Base-by-base conservation (phyloP, 148 eudicot genomes). In the Nepenthes mirabilis region DNA sequence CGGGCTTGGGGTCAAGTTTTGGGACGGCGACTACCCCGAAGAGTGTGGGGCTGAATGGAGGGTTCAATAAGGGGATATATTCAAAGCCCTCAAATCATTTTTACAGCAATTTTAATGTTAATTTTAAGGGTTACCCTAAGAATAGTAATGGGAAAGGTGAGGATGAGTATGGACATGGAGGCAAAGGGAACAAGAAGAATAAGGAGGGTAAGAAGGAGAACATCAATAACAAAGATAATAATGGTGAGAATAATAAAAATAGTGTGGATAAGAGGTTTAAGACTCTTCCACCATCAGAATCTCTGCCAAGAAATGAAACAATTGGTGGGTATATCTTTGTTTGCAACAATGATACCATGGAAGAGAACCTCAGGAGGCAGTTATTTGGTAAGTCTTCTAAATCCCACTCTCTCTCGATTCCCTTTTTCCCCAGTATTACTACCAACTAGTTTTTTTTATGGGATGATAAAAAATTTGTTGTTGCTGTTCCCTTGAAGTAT, bases 321-420 rank as follows among this genome's bases (percentile, higher is more conserved):
- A 77, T 93, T 36, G 99, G 99, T 53, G 99, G 99, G 2, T 93
- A 93, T 73, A 93, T 93, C 65, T 93, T 93, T 70, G 96, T 93
- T 11, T 93, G 99, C 68, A 93, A 93, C 73, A 88, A 93, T 70
- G 99, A 93, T 73, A 93, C 99, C 34, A 93, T 93, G 99, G 87
- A 88, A 66, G 99, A 93, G 70, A 90, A 93, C 72, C 83, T 93
- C 71, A 73, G 82, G 70, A 72, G 96, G 55, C 89, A 86, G 63
- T 84, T 93, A 53, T 93, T 93, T 78, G 97, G 96, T 88, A 86
- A 58, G 78, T 58, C 12, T n/a, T 58, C 23, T 14, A 45, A 11
- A 0, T 36, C 36, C 7, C 36, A 59, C 52, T 36, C 35, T 34
- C 33, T 43, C 40, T 50, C 7, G n/a, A 1, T 36, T 11, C 45